Conservation (phyloP, 305 asterid species). For the Fraxinus velutina region DNA sequence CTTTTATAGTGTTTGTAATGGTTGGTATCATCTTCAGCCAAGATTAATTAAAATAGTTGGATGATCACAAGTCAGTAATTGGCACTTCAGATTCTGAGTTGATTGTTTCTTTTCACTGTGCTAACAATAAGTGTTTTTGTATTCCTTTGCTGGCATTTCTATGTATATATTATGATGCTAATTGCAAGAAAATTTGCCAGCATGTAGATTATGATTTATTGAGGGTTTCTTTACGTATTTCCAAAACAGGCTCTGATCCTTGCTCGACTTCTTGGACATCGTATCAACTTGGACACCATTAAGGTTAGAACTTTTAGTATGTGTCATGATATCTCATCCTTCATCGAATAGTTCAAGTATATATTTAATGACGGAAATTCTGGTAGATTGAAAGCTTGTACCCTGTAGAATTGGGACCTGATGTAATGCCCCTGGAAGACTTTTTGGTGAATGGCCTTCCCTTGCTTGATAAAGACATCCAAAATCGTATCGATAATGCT, state of each 20-base stretch:
- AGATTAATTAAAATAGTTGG: neutral
- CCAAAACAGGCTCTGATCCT: slow-evolving; percentile 71
- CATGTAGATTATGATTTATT: neutral
- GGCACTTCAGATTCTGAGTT: neutral
- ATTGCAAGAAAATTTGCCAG: slow-evolving; percentile 1
- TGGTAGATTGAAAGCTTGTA: slow-evolving; percentile 83
- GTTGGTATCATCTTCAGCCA: neutral
- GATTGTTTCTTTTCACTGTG: neutral
- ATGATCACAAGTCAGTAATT: neutral
- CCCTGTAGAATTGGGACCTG: slow-evolving; percentile 78
- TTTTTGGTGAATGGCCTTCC: slow-evolving; percentile 73
- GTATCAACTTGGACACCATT: slow-evolving; percentile 58
- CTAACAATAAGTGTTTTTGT: neutral
- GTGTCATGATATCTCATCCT: slow-evolving; percentile 16
- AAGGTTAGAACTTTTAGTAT: slow-evolving; percentile 45
- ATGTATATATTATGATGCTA: neutral
- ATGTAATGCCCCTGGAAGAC: slow-evolving; percentile 64
- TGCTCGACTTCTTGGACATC: slow-evolving; percentile 84
- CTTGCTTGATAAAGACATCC: slow-evolving; percentile 56
- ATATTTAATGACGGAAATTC: slow-evolving; percentile 9
- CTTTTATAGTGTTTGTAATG: neutral
- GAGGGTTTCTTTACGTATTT: slow-evolving; percentile 16
- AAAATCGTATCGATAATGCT: slow-evolving; percentile 52
- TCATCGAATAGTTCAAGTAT: neutral
- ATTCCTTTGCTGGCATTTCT: neutral